These are phyloP conservation scores for Teratosphaeria nubilosa DNA, from an alignment of 2,329 filamentous ascomycete genomes.

Conservation along the genomic window DNA sequence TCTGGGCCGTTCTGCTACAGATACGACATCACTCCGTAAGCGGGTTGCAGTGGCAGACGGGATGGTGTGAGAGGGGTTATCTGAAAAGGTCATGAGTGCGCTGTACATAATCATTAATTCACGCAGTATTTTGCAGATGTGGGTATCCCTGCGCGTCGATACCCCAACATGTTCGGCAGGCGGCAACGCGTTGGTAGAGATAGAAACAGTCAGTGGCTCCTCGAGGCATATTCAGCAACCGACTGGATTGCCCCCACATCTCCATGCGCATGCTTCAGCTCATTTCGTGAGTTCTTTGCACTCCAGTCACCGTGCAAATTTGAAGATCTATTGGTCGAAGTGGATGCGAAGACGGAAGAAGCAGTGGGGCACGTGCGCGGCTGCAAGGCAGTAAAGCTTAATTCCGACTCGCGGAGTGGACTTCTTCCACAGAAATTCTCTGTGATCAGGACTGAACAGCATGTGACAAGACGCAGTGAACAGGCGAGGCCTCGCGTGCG, in stretches of 20 bases:
- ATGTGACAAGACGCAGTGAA: not conserved
- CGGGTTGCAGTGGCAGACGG: not conserved
- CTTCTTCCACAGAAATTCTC: not conserved
- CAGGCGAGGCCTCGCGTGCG: not conserved
- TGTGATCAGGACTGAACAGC: not conserved
- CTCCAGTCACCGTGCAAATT: not conserved
- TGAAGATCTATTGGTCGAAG: not conserved
- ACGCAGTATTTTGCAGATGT: not conserved
- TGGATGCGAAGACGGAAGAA: not conserved
- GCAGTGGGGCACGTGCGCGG: not conserved
- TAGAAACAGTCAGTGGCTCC: not conserved
- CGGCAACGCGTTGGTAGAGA: not conserved
- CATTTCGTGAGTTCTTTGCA: too few relatives aligned
- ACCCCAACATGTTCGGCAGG: not conserved
- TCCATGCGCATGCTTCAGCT: not conserved
- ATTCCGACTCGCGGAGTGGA: not conserved
- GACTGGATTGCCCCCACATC: too few relatives aligned
- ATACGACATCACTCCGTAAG: conserved; percentile 12
- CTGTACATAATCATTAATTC: not conserved
- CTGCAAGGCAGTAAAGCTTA: not conserved
- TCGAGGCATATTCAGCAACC: not conserved
- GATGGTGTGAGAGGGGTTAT: not conserved
- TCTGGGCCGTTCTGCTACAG: conserved; percentile 24
- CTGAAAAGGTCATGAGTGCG: not conserved
- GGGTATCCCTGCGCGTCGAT: not conserved